Evolutionary conservation across 352 stramenopile species (phyloP).

Genomic region (Globisporangium recalcitrans): DNA sequence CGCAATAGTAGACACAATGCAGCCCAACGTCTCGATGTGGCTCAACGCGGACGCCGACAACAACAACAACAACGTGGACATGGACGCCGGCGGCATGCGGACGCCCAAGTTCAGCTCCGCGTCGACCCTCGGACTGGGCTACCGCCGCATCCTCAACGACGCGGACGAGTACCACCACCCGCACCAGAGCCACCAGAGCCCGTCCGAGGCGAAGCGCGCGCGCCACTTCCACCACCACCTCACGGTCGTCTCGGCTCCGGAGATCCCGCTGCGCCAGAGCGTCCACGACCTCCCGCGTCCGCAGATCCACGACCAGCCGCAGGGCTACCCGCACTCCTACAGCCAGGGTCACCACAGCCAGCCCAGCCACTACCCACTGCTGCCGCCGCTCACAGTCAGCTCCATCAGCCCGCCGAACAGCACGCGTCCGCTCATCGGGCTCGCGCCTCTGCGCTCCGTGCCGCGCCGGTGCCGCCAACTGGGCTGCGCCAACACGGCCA

Average conservation of each 20-base stretch:
- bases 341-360: background rate
- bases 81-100: background rate
- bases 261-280: slow-evolving; percentile 14
- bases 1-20: background rate
- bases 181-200: slow-evolving; percentile 1
- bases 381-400: slow-evolving; percentile 26
- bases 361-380: slow-evolving; percentile 18
- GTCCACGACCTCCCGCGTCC: slow-evolving; percentile 15
- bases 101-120: background rate
- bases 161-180: background rate
- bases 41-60: background rate
- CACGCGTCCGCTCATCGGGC: slow-evolving; percentile 23
- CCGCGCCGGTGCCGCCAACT: slow-evolving; percentile 43
- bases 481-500: slow-evolving; percentile 58
- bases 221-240: slow-evolving; percentile 7
- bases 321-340: background rate
- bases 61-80: background rate
- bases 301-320: slow-evolving; percentile 4
- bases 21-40: slow-evolving; percentile 7
- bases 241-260: background rate
- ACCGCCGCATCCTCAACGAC: slow-evolving; percentile 12
- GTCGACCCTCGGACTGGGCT: background rate
- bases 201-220: slow-evolving; percentile 7
- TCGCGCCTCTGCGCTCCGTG: slow-evolving; percentile 32
- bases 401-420: slow-evolving; percentile 53